Evolutionary conservation across 352 stramenopile species (phyloP), one percentile per base, ranked within the genome.

Genomic region (Phytophthora idaei): DNA sequence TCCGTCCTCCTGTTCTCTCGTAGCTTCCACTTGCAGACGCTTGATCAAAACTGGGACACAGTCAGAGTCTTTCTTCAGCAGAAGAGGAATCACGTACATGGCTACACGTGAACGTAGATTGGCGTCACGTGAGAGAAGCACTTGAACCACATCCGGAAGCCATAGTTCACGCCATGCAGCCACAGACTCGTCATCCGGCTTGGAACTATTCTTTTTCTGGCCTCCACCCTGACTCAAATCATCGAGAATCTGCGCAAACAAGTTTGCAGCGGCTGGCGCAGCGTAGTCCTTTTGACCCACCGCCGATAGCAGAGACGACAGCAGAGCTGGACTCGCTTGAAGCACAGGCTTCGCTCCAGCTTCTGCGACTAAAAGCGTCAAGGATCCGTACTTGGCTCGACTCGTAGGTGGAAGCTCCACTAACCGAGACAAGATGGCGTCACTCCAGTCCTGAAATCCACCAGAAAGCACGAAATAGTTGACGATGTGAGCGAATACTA

Each of bases 401-500:
- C 83, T 91, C 31, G 88, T 76, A 37, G 67, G 59, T 2, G 85
- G 85, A 1, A 92, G 69, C 27, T 85, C 76, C 10, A 90, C 77
- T 9, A 95, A 64, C 31, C 79, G 74, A 2, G 58, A 39, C 27
- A 90, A 71, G 2, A 88, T 80, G 14, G 32, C 29, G 6, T 67
- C 27, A 68, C 79, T 89, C 85, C 85, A 93, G 14, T 63, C 48
- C 4, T 79, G 60, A 31, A 88, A 89, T 1, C 44, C 67, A 25
- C 51, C 45, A 14, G 67, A 65, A 32, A 88, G 73, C 10, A 77
- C 69, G 17, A 85, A 81, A 57, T 89, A 89, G 52, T 78, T 74
- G 17, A 94, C 81, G 17, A 93, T 78, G 32, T 93, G 83, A 7
- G 74, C 75, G 54, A 95, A 95, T 58, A 95, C 83, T n/a, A 70